These are phyloP conservation scores for Jamesozyma spencerorum DNA, from an alignment of 805 yeast genomes.

Conservation along the genomic window DNA sequence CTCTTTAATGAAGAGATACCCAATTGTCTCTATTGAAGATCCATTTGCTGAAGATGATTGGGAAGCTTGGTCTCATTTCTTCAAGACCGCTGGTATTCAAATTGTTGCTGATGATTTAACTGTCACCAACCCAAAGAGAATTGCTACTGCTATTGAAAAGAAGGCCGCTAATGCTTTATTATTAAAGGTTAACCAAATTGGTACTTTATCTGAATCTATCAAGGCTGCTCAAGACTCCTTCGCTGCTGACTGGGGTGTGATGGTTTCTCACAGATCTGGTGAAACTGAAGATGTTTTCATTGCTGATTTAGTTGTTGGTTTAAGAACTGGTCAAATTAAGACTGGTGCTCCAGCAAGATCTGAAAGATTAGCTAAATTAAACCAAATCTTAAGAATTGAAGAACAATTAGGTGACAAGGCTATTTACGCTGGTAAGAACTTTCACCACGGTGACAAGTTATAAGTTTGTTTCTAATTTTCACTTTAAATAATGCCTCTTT, in stretches of 20 bases:
- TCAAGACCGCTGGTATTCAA: conserved; percentile 66
- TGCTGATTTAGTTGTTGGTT: conserved; percentile 96
- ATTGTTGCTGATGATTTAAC: conserved; percentile 97
- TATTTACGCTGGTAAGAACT: conserved; percentile 84
- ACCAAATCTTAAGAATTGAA: conserved; percentile 97
- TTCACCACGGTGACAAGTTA: conserved; percentile 50
- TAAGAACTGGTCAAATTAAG: conserved; percentile 97
- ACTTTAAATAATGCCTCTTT: conserved; percentile 6
- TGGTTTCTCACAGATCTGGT: conserved; percentile 99
- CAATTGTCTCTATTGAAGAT: conserved; percentile 97
- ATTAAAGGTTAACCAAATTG: conserved; percentile 98
- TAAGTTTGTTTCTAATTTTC: conserved; percentile 13
- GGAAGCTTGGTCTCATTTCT: conserved; percentile 94
- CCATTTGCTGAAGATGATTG: conserved; percentile 99
- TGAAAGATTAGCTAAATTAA: conserved; percentile 97
- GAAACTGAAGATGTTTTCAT: conserved; percentile 98
- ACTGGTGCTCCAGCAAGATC: conserved; percentile 99
- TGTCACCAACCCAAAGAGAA: conserved; percentile 94
- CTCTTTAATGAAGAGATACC: conserved; percentile 76
- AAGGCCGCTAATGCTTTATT: conserved; percentile 91
- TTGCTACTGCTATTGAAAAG: conserved; percentile 91
- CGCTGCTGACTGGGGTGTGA: conserved; percentile 98
- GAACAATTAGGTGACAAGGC: conserved; percentile 98
- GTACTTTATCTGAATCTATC: conserved; percentile 92
- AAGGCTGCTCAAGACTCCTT: conserved; percentile 93